Evolutionary conservation across 257 asterid genomes (phyloP).

Genomic region (Solanum sitiens): DNA sequence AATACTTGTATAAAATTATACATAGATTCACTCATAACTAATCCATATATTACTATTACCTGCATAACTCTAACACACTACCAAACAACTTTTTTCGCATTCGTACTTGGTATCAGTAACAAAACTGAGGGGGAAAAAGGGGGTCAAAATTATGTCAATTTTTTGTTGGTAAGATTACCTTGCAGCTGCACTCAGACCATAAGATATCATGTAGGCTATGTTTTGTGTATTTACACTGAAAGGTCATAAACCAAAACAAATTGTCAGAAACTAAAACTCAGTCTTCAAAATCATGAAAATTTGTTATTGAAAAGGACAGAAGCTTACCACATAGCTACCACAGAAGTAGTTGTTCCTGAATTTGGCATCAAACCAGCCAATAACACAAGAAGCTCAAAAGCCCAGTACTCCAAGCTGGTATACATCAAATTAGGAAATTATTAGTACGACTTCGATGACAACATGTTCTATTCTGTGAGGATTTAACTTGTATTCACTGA

Average conservation of each 20-base stretch:
- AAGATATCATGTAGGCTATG: slow-evolving; percentile 51
- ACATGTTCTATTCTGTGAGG: neutral
- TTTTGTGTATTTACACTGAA: slow-evolving; percentile 32
- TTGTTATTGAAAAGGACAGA: neutral
- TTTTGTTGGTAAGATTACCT: slow-evolving; percentile 28
- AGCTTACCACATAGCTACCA: slow-evolving; percentile 79
- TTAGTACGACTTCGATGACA: neutral
- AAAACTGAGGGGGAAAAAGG: neutral
- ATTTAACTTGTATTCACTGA: neutral
- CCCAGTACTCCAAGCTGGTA: slow-evolving; percentile 79
- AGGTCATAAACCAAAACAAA: neutral
- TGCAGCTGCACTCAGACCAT: slow-evolving; percentile 77
- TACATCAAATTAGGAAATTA: neutral
- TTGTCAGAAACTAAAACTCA: neutral
- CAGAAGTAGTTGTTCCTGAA: slow-evolving; percentile 53
- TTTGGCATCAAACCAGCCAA: slow-evolving; percentile 88
- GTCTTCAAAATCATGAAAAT: neutral
- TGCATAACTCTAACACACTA: neutral
- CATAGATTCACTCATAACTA: neutral
- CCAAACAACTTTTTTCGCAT: neutral
- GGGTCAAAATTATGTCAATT: neutral
- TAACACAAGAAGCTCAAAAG: slow-evolving; percentile 78
- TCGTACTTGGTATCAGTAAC: neutral
- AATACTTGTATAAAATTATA: no score
- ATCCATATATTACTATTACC: neutral